Conservation (phyloP, 257 asterid genomes). For the Gardenia jasminoides region DNA sequence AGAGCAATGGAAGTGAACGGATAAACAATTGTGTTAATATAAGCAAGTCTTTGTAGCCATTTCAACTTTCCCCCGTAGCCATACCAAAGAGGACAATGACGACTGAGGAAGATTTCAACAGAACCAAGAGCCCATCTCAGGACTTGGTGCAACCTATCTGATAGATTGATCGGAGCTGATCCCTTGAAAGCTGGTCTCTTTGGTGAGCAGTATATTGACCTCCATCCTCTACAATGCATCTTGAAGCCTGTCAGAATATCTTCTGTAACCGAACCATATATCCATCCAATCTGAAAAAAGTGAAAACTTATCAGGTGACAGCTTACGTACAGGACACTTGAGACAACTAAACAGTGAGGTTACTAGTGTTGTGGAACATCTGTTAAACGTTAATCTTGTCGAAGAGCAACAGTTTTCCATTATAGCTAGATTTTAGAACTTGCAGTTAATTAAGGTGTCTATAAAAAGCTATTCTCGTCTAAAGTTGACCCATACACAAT, state of each 20-base stretch:
- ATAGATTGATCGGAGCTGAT: constrained; percentile 85
- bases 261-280: constrained; percentile 79
- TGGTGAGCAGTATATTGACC: constrained; percentile 74
- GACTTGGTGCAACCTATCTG: constrained; percentile 86
- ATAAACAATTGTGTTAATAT: constrained; percentile 71
- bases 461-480: not conserved
- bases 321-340: not conserved
- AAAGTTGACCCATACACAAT: not conserved
- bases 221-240: constrained; percentile 95
- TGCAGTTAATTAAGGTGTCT: not conserved
- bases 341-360: not conserved
- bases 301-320: not conserved
- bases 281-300: constrained; percentile 77
- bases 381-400: not conserved
- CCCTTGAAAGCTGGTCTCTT: constrained; percentile 79
- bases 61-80: constrained; percentile 77
- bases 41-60: constrained; percentile 74
- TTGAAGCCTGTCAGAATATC: constrained; percentile 86
- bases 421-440: not conserved
- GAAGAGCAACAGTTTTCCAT: not conserved
- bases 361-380: not conserved
- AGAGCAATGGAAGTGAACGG: constrained; percentile 88
- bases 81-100: constrained; percentile 92
- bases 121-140: constrained; percentile 95
- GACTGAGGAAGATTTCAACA: constrained; percentile 79